A percentile compares a stretch with the other conserved stretches of the same genome.
Evolutionary conservation across 768 basidiomycete species (phyloP).

Genomic region (Filobasidium wieringae): DNA sequence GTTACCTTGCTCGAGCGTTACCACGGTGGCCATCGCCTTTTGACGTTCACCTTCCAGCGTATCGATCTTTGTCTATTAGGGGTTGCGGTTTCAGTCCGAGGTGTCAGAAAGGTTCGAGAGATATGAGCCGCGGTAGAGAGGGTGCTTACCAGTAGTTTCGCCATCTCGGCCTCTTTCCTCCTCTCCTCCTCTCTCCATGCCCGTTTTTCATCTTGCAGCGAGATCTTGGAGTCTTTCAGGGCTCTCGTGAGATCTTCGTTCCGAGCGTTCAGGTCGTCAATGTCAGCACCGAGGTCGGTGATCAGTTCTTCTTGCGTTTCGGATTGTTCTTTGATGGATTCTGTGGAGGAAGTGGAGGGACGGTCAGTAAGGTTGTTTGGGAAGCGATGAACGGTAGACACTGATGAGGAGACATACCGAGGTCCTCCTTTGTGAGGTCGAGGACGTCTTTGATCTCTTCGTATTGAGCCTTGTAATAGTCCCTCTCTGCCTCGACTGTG

Average conservation of each 20-base stretch:
- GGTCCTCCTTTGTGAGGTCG: background rate
- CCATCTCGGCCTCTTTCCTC: constrained; percentile 28
- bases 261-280: constrained; percentile 22
- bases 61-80: constrained; percentile 86
- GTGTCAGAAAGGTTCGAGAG: constrained; percentile 44
- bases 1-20: constrained; percentile 39
- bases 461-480: background rate
- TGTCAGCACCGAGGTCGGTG: constrained; percentile 12
- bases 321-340: background rate
- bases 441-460: background rate
- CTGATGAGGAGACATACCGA: too few species aligned
- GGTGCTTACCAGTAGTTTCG: constrained; percentile 27
- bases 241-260: constrained; percentile 37
- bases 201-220: constrained; percentile 17
- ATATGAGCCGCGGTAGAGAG: background rate
- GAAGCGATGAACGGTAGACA: too few species aligned
- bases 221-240: constrained; percentile 24
- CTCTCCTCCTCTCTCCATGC: constrained; percentile 28
- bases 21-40: constrained; percentile 31
- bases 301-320: background rate
- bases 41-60: constrained; percentile 45
- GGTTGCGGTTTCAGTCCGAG: background rate
- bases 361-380: too few species aligned
- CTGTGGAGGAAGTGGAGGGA: background rate
- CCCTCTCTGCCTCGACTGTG: background rate